Base-by-base conservation (phyloP, 2,329 filamentous ascomycete genomes). In the Arthrocladium fulminans region DNA sequence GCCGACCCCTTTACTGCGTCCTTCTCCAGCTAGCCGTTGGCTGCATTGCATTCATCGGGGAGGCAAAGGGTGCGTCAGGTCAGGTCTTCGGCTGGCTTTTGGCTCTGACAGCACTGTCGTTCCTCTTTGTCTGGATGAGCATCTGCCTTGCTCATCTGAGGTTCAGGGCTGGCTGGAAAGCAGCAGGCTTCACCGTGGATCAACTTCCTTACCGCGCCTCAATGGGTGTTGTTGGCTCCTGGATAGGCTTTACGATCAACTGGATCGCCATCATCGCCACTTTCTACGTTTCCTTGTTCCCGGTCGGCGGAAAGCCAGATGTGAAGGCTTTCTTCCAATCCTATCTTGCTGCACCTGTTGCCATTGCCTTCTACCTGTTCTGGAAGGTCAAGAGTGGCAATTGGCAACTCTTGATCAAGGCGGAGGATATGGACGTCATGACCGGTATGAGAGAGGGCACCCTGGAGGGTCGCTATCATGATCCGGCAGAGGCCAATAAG, bases 221-320 rank as follows among this genome's bases (percentile, higher is more conserved):
- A 61, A 79, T 86, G 4, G 89, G 89, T 51, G 70, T 92, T 9
- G 57, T 76, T 9, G 90, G 89, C 9, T 94, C 87, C 1, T 96
- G 83, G 74, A 54, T 92, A 23, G 90, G 90, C 24, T 74, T 95
- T 48, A 55, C 71, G 19, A 79, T 94, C 63, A 95, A 95, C 67
- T 49, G 74, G 15, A 67, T 90, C 27, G 81, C 95, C 27, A 74
- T 96, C 25, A 63, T 85, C 40, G 86, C 86, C 1, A 88, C 95
- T 63, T 90, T 94, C 71, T 96, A 88, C 86, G 83, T 86, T 41
- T 87, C 85, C 19, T 81, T 86, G 3, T 89, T 82, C 63, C 89
- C 89, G 3, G 75, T 92, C 44, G 77, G 72, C 23, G 45, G 45
- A 8, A n/a, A 22, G 12, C 45, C 37, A 24, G 49, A 58, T 50